A percentile compares a stretch with the other conserved stretches of the same genome.
These are phyloP conservation scores for Penicillium ochrochloron DNA, from an alignment of 495 filamentous ascomycete genomes.

Conservation along the genomic window DNA sequence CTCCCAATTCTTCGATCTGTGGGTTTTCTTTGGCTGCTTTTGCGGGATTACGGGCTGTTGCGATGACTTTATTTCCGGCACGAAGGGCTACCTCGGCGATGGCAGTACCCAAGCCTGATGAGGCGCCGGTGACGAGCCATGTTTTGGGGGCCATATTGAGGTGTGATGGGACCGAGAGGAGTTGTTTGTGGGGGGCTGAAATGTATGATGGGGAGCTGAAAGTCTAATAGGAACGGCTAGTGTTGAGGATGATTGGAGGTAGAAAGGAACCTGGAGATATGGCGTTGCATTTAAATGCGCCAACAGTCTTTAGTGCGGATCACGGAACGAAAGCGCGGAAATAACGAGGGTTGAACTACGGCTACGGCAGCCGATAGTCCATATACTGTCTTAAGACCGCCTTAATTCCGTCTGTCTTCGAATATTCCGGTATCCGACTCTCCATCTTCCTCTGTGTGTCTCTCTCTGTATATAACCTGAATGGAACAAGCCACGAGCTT, in stretches of 20 bases:
- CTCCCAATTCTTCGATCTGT: slow-evolving; percentile 33
- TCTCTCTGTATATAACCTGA: too few species aligned
- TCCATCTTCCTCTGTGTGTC: too few species aligned
- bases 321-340: background rate
- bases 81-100: slow-evolving; percentile 51
- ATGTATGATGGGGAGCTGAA: background rate
- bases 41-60: slow-evolving; percentile 53
- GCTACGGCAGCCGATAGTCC: too few species aligned
- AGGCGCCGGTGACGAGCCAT: slow-evolving; percentile 62
- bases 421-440: too few species aligned
- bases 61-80: slow-evolving; percentile 59
- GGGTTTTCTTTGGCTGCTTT: slow-evolving; percentile 34
- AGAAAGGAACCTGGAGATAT: background rate
- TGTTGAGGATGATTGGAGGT: background rate
- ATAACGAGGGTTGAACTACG: too few species aligned
- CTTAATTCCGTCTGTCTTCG: too few species aligned
- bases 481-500: too few species aligned
- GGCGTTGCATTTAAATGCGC: background rate
- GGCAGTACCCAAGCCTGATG: slow-evolving; percentile 56
- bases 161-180: background rate
- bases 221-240: background rate
- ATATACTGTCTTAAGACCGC: too few species aligned
- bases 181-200: background rate
- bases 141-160: slow-evolving; percentile 20
- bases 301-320: background rate